A percentile compares a stretch with the other conserved stretches of the same genome.
These are phyloP conservation scores for Lepiota venenata DNA, from an alignment of 768 basidiomycete genomes.

Conservation along the genomic window DNA sequence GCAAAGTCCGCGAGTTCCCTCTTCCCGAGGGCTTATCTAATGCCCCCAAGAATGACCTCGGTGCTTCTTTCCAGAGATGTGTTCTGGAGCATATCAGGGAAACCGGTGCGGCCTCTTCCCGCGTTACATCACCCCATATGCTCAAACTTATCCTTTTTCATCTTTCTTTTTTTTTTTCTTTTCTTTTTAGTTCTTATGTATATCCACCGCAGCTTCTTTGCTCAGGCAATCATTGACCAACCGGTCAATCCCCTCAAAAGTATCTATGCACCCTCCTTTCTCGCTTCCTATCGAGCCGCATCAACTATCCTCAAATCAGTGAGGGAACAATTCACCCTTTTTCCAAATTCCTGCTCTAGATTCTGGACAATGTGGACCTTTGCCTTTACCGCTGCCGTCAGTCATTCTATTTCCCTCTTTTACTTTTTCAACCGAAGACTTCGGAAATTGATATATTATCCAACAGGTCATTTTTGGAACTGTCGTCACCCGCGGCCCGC, in stretches of 20 bases:
- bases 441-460: not conserved
- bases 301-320: conserved; percentile 53
- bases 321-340: conserved; percentile 41
- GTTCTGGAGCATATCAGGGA: conserved; percentile 48
- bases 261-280: conserved; percentile 59
- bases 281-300: conserved; percentile 58
- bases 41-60: conserved; percentile 28
- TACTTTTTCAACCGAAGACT: not conserved
- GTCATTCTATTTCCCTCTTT: conserved; percentile 12
- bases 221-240: conserved; percentile 66
- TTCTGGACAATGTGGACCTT: conserved; percentile 67
- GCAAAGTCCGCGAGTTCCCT: conserved; percentile 63
- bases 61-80: conserved; percentile 39
- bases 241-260: conserved; percentile 66
- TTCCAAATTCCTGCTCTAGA: conserved; percentile 46
- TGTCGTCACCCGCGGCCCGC: conserved; percentile 71
- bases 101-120: conserved; percentile 30
- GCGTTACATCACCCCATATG: not conserved
- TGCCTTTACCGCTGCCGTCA: conserved; percentile 51
- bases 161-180: too few species aligned
- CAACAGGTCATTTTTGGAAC: conserved; percentile 72
- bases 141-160: not conserved
- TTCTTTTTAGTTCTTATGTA: conserved; percentile 48
- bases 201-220: conserved; percentile 67
- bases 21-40: conserved; percentile 45